These are phyloP conservation scores for Venturia carpophila DNA, from an alignment of 2,329 filamentous ascomycete genomes.

Conservation along the genomic window DNA sequence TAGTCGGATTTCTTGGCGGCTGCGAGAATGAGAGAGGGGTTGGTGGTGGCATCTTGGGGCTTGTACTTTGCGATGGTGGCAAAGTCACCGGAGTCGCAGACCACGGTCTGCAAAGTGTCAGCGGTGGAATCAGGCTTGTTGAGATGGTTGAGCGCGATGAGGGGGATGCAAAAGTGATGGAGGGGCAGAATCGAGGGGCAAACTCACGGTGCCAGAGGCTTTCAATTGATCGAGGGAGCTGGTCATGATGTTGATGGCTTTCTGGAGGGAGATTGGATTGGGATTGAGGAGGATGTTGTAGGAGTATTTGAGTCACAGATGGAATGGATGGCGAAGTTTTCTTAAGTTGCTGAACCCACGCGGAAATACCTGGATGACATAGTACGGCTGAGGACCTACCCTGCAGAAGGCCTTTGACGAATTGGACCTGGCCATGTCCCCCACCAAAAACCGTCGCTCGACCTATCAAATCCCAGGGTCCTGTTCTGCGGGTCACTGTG, in stretches of 20 bases:
- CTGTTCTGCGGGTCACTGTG: background rate
- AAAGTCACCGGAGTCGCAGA: constrained; percentile 85
- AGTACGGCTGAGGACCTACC: background rate
- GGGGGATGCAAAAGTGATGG: background rate
- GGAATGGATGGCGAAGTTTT: background rate
- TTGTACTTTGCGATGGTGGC: constrained; percentile 98
- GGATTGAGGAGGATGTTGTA: background rate
- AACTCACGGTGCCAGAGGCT: constrained; percentile 86
- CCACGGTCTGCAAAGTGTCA: constrained; percentile 60
- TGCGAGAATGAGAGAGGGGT: constrained; percentile 96
- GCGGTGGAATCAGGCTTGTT: constrained; percentile 18
- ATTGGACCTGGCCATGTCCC: background rate
- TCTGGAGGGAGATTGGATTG: background rate
- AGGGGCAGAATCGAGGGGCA: constrained; percentile 16
- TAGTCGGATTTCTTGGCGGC: constrained; percentile 98
- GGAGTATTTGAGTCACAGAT: background rate
- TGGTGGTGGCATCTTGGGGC: constrained; percentile 99
- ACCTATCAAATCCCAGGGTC: background rate
- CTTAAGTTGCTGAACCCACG: background rate
- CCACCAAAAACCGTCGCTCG: background rate
- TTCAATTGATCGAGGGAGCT: constrained; percentile 95
- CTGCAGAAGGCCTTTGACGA: background rate
- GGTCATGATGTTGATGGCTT: constrained; percentile 54
- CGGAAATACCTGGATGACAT: background rate
- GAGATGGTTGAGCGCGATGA: constrained; percentile 18